phyloP scores from a whole-genome alignment of 768 basidiomycete genomes.

The Kwoniella dendrophila region DNA sequence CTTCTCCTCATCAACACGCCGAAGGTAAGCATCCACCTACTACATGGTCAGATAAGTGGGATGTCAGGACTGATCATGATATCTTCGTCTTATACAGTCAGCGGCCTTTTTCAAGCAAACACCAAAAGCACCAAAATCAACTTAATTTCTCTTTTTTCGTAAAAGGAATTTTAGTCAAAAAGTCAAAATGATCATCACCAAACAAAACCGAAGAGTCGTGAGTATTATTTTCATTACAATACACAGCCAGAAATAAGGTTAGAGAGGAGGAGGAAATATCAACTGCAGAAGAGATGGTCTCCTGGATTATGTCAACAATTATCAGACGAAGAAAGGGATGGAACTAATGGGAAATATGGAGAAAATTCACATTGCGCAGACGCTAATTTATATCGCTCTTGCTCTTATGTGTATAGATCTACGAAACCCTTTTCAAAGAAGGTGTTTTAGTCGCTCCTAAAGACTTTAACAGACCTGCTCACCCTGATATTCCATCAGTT shows the following conservation, averaged over 20 bases:
- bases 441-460: constrained; percentile 99
- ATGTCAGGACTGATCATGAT: not conserved
- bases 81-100: constrained; percentile 31
- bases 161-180: constrained; percentile 23
- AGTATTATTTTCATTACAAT: too few species aligned
- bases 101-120: constrained; percentile 50
- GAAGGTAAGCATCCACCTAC: constrained; percentile 29
- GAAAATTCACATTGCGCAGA: too few species aligned
- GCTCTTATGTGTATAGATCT: constrained; percentile 62
- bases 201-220: constrained; percentile 79
- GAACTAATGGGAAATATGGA: too few species aligned
- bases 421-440: constrained; percentile 99
- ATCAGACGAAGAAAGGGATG: too few species aligned
- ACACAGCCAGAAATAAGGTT: too few species aligned
- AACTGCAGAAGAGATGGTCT: too few species aligned
- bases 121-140: constrained; percentile 27
- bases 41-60: too few species aligned
- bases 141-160: constrained; percentile 24
- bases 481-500: constrained; percentile 75
- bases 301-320: too few species aligned
- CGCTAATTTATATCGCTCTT: not conserved
- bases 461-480: constrained; percentile 96
- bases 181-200: constrained; percentile 87
- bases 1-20: constrained; percentile 29
- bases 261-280: too few species aligned